Percentiles rank a stretch among this genome's conserved stretches.
Conservation (phyloP, 352 stramenopile species). For the Pythium myriotylum region DNA sequence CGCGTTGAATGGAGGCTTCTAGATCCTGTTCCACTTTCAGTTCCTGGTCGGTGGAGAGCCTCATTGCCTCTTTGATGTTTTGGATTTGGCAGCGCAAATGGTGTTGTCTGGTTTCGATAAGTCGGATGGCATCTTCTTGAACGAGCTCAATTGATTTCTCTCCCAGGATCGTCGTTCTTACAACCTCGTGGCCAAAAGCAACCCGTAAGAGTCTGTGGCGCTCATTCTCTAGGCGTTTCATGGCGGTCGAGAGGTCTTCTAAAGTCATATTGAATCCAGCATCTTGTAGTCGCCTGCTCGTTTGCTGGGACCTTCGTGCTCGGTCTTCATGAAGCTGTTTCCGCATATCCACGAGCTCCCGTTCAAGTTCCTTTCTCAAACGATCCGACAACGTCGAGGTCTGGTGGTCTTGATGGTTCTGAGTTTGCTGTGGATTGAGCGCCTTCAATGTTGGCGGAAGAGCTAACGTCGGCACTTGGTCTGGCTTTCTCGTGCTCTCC, state of each 20-base stretch:
- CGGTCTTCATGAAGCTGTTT: conserved; percentile 34
- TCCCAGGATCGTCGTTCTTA: conserved; percentile 13
- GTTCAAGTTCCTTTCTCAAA: conserved; percentile 13
- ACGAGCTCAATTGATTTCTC: conserved; percentile 33
- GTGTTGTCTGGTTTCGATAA: conserved; percentile 35
- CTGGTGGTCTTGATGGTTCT: background rate
- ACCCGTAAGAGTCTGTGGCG: conserved; percentile 31
- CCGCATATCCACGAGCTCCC: conserved; percentile 37
- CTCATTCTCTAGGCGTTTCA: conserved; percentile 38
- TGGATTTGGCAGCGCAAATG: conserved; percentile 29
- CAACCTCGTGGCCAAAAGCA: conserved; percentile 41
- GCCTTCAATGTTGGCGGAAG: conserved; percentile 1
- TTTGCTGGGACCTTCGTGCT: conserved; percentile 22
- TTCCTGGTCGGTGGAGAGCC: conserved; percentile 19
- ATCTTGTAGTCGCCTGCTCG: conserved; percentile 15
- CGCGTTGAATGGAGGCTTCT: conserved; percentile 10
- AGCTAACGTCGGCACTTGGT: background rate
- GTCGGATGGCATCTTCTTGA: conserved; percentile 38
- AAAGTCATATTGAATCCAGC: conserved; percentile 31
- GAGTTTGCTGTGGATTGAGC: background rate
- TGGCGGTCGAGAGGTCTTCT: conserved; percentile 25
- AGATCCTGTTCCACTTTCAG: conserved; percentile 18
- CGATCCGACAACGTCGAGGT: background rate
- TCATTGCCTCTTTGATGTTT: conserved; percentile 39
- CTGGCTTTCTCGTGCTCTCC: background rate